Base-by-base conservation (phyloP, 306 rosid genomes). In the Coriaria nepalensis region DNA sequence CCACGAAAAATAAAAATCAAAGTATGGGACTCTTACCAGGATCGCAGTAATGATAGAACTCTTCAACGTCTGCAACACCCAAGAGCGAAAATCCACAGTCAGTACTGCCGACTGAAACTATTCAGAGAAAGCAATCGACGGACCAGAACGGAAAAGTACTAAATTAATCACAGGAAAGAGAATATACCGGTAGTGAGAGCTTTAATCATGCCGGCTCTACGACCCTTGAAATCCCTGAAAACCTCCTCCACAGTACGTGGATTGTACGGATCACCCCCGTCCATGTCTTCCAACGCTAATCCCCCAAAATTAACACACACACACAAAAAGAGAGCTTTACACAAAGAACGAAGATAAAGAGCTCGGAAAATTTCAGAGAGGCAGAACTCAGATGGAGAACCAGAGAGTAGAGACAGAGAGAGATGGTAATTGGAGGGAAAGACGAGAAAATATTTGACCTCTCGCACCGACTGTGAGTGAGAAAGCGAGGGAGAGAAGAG, bases 161-260 rank as follows among this genome's bases (percentile, higher is more conserved):
- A 13, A 43, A 33, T 32, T 8, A 11, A 9, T 8, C 12, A 38
- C 4, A 46, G 13, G 8, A 6, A 5, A 38, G 14, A 20, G 41
- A 38, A 10, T 10, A 5, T 55, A 81, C 85, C 92, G 6, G 67
- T 61, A 29, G 92, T 81, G 66, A 81, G 82, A 13, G 92, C 92
- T 47, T 72, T 77, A 45, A 81, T 59, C 69, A 81, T 52, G 71
- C 61, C 85, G 13, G 78, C 73, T 64, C 92, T 67, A 7, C 86
- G 79, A 12, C 78, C 86, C 13, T 71, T 74, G 68, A 81, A 74
- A 66, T 81, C 86, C 47, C 69, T 33, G 55, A 81, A 81, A 37
- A 81, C 86, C 47, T 72, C 79, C 29, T 81, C 77, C 0, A 77
- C 81, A 37, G 92, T 74, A 0, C 75, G 79, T 10, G 78, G 82